Evolutionary conservation across 179 eudicot genomes (phyloP), one percentile per base, ranked within the genome.

Genomic region (Beta corolliflora): DNA sequence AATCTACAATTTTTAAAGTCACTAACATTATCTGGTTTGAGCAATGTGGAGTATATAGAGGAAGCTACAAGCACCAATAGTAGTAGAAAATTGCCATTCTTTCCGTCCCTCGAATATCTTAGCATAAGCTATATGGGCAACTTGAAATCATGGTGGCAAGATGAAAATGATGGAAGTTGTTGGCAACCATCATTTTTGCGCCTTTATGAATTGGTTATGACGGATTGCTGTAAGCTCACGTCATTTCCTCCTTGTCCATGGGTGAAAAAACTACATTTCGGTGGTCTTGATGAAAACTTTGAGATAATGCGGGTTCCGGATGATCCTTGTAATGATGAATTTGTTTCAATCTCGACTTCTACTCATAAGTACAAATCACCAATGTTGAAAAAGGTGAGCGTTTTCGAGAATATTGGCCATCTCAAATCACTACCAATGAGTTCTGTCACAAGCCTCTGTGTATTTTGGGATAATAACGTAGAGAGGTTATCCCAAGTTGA

Each of bases 81-180:
- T 25, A 7, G 70, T 14, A 29, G 44, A 29, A 29, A n/a, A 19
- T n/a, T 14, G 9, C 3, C 70, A 13, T 69, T 70, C 52, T 70
- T 70, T 44, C 54, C 74, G 1, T 46, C 52, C 74, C 74, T 70
- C 41, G 74, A 70, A 36, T 3, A 70, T 45, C 74, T 70, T n/a
- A 44, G 12, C 21, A 18, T 70, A 15, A 16, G 12, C 25, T 5
- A 41, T 36, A 18, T 45, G 21, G 19, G 54, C 52, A 45, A 70
- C 25, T 19, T 70, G 74, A 70, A 41, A 36, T 53, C 8, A 7
- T 70, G 74, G 74, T 70, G 54, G 53, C 5, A 36, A 41, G 74
- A 18, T 19, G 3, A 0, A 15, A 4, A 16, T 12, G 19, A 55
- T 13, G 66, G 66, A 18, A 4, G 18, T 11, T 10, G 45, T 25